Evolutionary conservation across 2,329 filamentous ascomycete species (phyloP), one percentile per base, ranked within the genome.

Genomic region (Colletotrichum gigasporum): DNA sequence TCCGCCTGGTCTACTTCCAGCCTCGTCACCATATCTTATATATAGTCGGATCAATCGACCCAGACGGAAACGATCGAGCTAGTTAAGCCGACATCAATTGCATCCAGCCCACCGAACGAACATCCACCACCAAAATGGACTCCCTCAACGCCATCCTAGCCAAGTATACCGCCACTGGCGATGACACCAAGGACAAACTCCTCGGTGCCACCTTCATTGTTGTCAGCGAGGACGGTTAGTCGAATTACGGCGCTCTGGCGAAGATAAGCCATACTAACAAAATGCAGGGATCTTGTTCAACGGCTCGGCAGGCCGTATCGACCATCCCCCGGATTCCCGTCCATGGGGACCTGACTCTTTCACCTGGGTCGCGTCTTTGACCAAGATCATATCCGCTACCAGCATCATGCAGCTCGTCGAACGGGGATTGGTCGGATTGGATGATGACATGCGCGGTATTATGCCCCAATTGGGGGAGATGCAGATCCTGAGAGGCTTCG

Each of bases 371-470:
- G 80, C 79, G 8, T 82, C 80, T n/a, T 62, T 80, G 69, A 82
- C 79, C 61, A 82, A 83, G 69, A 70, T 82, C n/a, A 67, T 78
- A 44, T 79, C 79, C 0, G 69, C 72, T 5, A 74, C 74, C 0
- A 72, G 71, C 48, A 34, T 81, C 18, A 72, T 83, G 71, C 79
- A 81, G 55, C 71, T 80, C 44, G 76, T 81, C 10, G 77, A 82
- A 66, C 67, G 66, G 4, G 74, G 73, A 4, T 57, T 67, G 4
- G 50, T 81, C 24, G 63, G 37, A 1, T 72, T 82, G 2, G 79
- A 82, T 35, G 73, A 74, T 5, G 77, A 82, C 44, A 47, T 79
- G 26, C 74, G 77, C 2, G 45, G 63, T 0, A 41, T 74, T 0
- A 62, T 80, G 1, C 77, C 77, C 1, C 75, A 78, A 60, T 73